phyloP scores from a whole-genome alignment of 257 asterid species.

The Solanum clarkiae region DNA sequence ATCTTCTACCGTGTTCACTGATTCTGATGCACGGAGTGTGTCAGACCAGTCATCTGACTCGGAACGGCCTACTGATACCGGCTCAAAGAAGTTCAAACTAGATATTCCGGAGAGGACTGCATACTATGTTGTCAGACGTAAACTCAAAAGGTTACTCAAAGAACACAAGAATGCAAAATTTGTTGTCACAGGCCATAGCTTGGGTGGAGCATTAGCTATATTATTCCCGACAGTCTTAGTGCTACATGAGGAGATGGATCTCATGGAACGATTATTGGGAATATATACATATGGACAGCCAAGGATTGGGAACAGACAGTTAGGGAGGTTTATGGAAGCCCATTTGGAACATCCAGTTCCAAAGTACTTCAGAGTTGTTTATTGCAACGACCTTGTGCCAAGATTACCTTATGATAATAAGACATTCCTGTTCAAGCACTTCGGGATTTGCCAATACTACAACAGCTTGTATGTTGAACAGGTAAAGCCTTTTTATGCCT shows the following conservation, averaged over 20 bases:
- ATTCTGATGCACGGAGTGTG: conserved; percentile 4
- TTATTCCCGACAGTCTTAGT: conserved; percentile 62
- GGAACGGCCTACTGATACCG: not conserved
- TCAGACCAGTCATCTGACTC: conserved; percentile 11
- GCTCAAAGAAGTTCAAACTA: conserved; percentile 8
- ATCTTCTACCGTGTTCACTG: not conserved
- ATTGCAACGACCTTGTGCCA: conserved; percentile 87
- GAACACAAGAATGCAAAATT: conserved; percentile 64
- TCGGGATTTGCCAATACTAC: conserved; percentile 67
- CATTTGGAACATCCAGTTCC: conserved; percentile 41
- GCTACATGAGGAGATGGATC: conserved; percentile 50
- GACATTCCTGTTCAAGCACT: conserved; percentile 83
- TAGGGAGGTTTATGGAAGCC: conserved; percentile 52
- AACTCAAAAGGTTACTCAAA: conserved; percentile 41
- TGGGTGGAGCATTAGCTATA: conserved; percentile 92
- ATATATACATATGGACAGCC: conserved; percentile 91
- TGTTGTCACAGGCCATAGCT: conserved; percentile 83
- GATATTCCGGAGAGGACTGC: conserved; percentile 47
- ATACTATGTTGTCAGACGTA: conserved; percentile 45
- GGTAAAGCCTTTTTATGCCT: conserved; percentile 22
- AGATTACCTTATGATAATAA: conserved; percentile 82
- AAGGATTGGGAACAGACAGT: conserved; percentile 54
- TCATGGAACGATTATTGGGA: conserved; percentile 45
- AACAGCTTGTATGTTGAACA: conserved; percentile 63
- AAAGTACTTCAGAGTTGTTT: conserved; percentile 68